Percentiles rank a stretch among this genome's conserved stretches.
Conservation (phyloP, 106 monocot species). For the Narthecium ossifragum region DNA sequence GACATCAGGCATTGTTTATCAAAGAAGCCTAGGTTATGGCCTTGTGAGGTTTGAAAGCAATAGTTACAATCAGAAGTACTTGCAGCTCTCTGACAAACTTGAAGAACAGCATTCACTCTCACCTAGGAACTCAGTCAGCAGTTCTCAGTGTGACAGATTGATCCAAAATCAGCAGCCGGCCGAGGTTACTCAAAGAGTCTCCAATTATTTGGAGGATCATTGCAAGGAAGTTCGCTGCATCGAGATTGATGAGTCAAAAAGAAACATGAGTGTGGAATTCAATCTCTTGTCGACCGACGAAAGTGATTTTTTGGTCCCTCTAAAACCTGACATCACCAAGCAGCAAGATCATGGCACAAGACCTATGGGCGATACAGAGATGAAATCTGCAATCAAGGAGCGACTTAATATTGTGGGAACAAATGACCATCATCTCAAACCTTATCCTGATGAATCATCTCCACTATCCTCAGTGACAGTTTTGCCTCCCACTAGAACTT, state of each 20-base stretch:
- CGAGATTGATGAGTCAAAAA: conserved; percentile 41
- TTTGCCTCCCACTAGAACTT: conserved; percentile 2
- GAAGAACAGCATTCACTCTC: background rate
- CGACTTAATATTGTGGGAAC: conserved; percentile 15
- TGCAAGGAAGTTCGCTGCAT: conserved; percentile 87
- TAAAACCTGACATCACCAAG: conserved; percentile 6
- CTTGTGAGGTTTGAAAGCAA: conserved; percentile 14
- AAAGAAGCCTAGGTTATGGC: conserved; percentile 23
- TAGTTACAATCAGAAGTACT: conserved; percentile 4
- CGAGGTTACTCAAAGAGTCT: conserved; percentile 11
- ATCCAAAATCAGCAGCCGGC: conserved; percentile 7
- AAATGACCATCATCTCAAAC: conserved; percentile 10
- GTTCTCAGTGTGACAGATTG: conserved; percentile 1
- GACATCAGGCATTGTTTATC: conserved; percentile 31
- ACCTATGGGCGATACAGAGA: conserved; percentile 4
- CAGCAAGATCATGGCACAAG: conserved; percentile 9
- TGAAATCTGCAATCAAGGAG: conserved; percentile 12
- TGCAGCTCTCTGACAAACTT: conserved; percentile 3
- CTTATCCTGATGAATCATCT: conserved; percentile 13
- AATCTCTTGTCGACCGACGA: conserved; percentile 20
- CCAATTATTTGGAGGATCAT: conserved; percentile 40
- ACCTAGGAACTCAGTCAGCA: conserved; percentile 17
- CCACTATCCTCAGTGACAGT: conserved; percentile 1
- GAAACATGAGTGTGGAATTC: conserved; percentile 29
- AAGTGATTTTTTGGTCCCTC: conserved; percentile 23